These are phyloP conservation scores for Holtermannia corniformis DNA, from an alignment of 768 basidiomycete genomes.

Conservation along the genomic window DNA sequence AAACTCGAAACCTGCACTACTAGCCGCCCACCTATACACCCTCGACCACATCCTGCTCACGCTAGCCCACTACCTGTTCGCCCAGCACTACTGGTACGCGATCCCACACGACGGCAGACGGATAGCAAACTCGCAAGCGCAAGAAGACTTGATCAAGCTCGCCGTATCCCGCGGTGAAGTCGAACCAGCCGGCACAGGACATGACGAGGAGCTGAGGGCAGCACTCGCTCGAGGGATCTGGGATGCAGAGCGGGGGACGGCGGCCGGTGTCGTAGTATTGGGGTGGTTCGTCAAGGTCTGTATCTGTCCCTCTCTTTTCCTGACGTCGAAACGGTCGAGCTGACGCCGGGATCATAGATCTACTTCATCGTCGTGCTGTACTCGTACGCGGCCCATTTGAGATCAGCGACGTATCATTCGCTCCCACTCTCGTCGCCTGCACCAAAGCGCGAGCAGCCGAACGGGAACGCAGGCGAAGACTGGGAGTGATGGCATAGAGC, in stretches of 20 bases:
- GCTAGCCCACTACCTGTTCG: slow-evolving; percentile 85
- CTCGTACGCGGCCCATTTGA: slow-evolving; percentile 85
- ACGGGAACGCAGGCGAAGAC: neutral
- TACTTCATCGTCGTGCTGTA: slow-evolving; percentile 86
- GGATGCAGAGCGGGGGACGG: slow-evolving; percentile 78
- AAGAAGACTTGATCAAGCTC: slow-evolving; percentile 65
- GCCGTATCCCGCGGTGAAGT: slow-evolving; percentile 42
- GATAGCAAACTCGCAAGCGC: slow-evolving; percentile 73
- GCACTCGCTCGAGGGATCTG: slow-evolving; percentile 72
- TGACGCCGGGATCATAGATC: slow-evolving; percentile 48
- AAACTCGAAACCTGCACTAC: slow-evolving; percentile 69
- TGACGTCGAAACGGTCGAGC: too few relatives aligned
- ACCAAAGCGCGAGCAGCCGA: neutral
- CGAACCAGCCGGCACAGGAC: slow-evolving; percentile 46
- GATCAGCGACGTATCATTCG: slow-evolving; percentile 77
- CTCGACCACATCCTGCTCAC: slow-evolving; percentile 86
- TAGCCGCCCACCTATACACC: slow-evolving; percentile 84
- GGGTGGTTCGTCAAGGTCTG: slow-evolving; percentile 85
- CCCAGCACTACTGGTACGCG: slow-evolving; percentile 74
- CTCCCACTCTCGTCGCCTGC: slow-evolving; percentile 49
- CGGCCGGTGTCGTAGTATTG: slow-evolving; percentile 61
- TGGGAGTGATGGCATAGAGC: too few relatives aligned
- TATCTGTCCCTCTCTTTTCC: slow-evolving; percentile 12
- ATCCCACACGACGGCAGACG: slow-evolving; percentile 82
- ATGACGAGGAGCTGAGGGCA: slow-evolving; percentile 55